Base-by-base conservation (phyloP, 2,329 filamentous ascomycete species). In the Talaromyces pinophilus region DNA sequence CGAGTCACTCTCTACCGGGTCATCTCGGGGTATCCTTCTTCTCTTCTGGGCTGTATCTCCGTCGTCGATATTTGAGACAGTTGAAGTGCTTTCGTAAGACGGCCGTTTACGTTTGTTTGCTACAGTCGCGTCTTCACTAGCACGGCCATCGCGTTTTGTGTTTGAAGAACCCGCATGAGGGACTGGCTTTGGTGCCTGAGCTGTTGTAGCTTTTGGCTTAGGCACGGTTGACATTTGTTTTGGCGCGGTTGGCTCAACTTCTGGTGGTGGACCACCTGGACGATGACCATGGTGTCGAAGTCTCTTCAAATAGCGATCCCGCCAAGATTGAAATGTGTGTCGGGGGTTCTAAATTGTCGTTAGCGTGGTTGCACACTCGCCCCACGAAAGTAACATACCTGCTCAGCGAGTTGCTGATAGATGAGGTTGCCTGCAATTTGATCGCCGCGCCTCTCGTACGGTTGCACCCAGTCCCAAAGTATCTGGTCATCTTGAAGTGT, bases 251-350 rank as follows among this genome's bases (percentile, higher is more conserved):
- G 52, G 40, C 35, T 50, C 48, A 48, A 25, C 62, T 60, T 33
- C 60, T 55, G 22, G 55, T 8, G 64, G 55, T 67, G 60, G 69
- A 35, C 74, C 70, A 15, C 75, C 78, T 19, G 80, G 79, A 2
- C 77, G 76, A 42, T 74, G 73, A 17, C 8, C 67, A 15, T 35
- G 73, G 13, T 76, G 76, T 22, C 76, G 74, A 11, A 83, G 69
- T 25, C 68, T 71, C 67, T 79, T 83, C 15, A 82, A 40, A 69
- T 80, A 84, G n/a, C 82, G 78, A 70, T 81, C 76, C 40, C 82
- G 78, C 78, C 80, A 84, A 38, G 82, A 83, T 71, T 84, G 82
- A 70, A 70, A 83, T 2, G 82, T 78, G 71, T 84, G 82, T 57
- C 75, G 71, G 11, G 81, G 78, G 68, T 80, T 71, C 81, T 82